Conservation (phyloP, 495 filamentous ascomycete species). For the Neurospora sp. region DNA sequence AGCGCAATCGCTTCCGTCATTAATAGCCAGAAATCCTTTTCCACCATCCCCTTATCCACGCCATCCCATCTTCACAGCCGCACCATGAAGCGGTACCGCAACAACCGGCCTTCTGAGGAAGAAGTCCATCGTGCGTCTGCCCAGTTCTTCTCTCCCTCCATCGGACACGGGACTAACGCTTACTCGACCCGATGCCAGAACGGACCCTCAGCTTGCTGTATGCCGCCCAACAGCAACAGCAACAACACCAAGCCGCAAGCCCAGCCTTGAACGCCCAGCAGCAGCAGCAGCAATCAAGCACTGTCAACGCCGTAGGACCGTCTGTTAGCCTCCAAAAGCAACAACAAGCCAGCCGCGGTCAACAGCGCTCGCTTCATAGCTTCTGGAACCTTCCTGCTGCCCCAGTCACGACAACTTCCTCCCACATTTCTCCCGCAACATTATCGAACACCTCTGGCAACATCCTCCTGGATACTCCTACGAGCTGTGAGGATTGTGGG, state of each 20-base stretch:
- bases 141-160: neutral
- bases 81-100: slow-evolving; percentile 40
- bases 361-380: slow-evolving; percentile 36
- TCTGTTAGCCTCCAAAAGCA: neutral
- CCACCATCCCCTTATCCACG: slow-evolving; percentile 7
- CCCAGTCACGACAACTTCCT: slow-evolving; percentile 5
- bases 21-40: slow-evolving; percentile 12
- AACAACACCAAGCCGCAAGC: neutral
- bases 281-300: slow-evolving; percentile 1
- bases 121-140: slow-evolving; percentile 37
- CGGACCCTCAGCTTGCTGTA: slow-evolving; percentile 37
- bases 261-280: neutral
- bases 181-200: slow-evolving; percentile 21
- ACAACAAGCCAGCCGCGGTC: slow-evolving; percentile 1
- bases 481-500: slow-evolving; percentile 37
- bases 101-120: slow-evolving; percentile 38
- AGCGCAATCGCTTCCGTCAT: slow-evolving; percentile 13
- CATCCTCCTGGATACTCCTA: slow-evolving; percentile 6
- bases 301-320: neutral
- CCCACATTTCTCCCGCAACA: neutral
- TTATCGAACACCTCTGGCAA: neutral
- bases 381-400: slow-evolving; percentile 35
- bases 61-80: slow-evolving; percentile 31
- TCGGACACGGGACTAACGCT: neutral
- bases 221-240: slow-evolving; percentile 33